Evolutionary conservation across 345 rosid genomes (phyloP).

Genomic region (Boechera divaricarpa): DNA sequence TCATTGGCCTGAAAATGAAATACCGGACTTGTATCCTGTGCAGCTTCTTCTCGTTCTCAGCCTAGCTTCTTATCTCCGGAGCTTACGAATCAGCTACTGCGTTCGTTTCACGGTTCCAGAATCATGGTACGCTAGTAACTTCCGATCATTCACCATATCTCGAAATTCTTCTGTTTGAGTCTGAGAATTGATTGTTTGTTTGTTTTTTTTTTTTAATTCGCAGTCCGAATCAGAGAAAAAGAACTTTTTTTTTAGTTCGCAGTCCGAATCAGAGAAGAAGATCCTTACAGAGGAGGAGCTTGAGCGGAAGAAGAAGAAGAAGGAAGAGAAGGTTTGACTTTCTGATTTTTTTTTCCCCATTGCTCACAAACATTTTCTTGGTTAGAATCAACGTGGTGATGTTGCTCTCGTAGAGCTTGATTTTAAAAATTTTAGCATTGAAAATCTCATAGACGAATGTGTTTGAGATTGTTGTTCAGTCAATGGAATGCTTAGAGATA

Average conservation of each 20-base stretch:
- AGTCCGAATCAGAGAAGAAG: conserved; percentile 65
- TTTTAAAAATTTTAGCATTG: background rate
- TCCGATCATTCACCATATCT: background rate
- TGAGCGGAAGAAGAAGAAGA: conserved; percentile 81
- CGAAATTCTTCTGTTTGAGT: background rate
- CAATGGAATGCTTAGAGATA: background rate
- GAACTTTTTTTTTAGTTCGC: conserved; percentile 31
- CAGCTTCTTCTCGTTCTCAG: conserved; percentile 11
- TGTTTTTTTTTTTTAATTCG: conserved; percentile 22
- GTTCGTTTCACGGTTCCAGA: conserved; percentile 40
- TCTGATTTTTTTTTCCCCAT: background rate
- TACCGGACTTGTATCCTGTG: background rate
- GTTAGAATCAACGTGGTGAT: conserved; percentile 2
- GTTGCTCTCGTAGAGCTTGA: background rate
- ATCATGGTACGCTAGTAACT: conserved; percentile 28
- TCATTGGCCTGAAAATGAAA: conserved; percentile 13
- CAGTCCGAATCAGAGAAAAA: too few species aligned
- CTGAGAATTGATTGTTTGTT: conserved; percentile 11
- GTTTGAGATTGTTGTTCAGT: background rate
- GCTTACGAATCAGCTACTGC: conserved; percentile 11
- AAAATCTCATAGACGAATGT: conserved; percentile 18
- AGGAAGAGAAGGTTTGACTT: conserved; percentile 75
- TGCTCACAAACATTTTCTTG: background rate
- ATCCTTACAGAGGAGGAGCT: conserved; percentile 68
- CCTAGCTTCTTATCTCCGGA: conserved; percentile 11